Evolutionary conservation across 1,284 basidiomycete genomes (phyloP), one percentile per base, ranked within the genome.

Genomic region (Cryptococcus sp.): DNA sequence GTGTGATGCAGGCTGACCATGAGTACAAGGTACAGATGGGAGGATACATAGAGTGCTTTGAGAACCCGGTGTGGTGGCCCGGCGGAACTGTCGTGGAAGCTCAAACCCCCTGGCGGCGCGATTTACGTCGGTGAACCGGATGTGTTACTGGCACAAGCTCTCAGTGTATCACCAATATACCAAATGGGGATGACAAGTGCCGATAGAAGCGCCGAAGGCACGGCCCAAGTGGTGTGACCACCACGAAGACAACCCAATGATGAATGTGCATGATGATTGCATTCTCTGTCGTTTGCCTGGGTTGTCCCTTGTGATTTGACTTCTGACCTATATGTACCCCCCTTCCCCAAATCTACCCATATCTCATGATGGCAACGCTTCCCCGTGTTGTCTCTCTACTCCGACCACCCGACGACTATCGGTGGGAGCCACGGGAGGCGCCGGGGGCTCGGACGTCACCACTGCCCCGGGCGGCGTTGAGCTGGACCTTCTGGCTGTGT

Each of bases 401-500:
- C 46, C 16, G 9, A n/a, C 39, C 37, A 4, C 20, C 12, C 12
- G 38, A 44, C 21, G 28, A 36, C 46, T 61, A 69, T 64, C 67
- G 67, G 62, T 62, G 57, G 12, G 53, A 55, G 37, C 66, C 64
- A 37, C 57, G 60, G 28, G 35, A 37, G 46, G 61, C 61, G 38
- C 67, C 67, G 46, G 49, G 45, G 43, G 52, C 56, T 35, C 58
- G 53, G 55, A 65, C 63, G 35, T 67, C 66, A 45, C 68, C 70
- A 16, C 55, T 61, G 50, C 72, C 71, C 56, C 73, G 65, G 33
- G 69, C 61, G 20, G 66, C 50, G 70, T 76, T 76, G 63, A 67
- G 61, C 67, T 64, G 67, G 55, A 68, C 49, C 51, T 66, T 66
- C 57, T 49, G 49, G 9, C 46, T 53, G 59, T 66, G 61, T 35